These are phyloP conservation scores for Pleurotus platypus DNA, from an alignment of 768 basidiomycete species.

Conservation along the genomic window DNA sequence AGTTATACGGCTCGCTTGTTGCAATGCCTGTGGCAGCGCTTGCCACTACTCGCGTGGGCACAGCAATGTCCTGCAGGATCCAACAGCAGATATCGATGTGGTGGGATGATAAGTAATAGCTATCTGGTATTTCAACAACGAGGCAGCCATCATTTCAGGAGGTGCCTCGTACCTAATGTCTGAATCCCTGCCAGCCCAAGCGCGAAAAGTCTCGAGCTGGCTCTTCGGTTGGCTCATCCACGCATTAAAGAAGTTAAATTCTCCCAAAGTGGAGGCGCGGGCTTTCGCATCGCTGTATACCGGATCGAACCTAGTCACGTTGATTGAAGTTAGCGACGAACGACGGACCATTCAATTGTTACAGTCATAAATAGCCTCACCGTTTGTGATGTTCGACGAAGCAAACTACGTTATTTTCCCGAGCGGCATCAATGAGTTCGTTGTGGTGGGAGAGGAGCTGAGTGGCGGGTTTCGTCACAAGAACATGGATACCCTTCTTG, in stretches of 20 bases:
- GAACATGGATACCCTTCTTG: conserved; percentile 80
- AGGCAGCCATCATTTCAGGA: background rate
- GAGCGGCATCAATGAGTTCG: conserved; percentile 71
- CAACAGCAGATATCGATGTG: conserved; percentile 89
- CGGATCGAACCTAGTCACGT: conserved; percentile 65
- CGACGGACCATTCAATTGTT: background rate
- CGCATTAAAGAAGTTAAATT: conserved; percentile 93
- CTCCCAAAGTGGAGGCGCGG: conserved; percentile 71
- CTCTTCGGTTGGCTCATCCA: conserved; percentile 99
- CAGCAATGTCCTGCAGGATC: conserved; percentile 73
- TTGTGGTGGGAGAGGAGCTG: conserved; percentile 83
- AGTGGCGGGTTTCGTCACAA: conserved; percentile 92
- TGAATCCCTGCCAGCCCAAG: conserved; percentile 93
- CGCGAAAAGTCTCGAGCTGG: conserved; percentile 91
- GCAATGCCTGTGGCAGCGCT: conserved; percentile 91
- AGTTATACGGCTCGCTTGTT: conserved; percentile 84
- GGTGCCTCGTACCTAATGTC: conserved; percentile 66
- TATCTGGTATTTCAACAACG: conserved; percentile 21
- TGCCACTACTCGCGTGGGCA: conserved; percentile 84
- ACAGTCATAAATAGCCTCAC: conserved; percentile 27
- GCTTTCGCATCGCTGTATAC: conserved; percentile 89
- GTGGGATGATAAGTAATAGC: conserved; percentile 93
- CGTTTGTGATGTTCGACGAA: conserved; percentile 96
- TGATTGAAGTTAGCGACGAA: background rate
- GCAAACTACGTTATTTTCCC: conserved; percentile 77